These are phyloP conservation scores for Baudoinia panamericana DNA, from an alignment of 495 filamentous ascomycete species.

Conservation along the genomic window DNA sequence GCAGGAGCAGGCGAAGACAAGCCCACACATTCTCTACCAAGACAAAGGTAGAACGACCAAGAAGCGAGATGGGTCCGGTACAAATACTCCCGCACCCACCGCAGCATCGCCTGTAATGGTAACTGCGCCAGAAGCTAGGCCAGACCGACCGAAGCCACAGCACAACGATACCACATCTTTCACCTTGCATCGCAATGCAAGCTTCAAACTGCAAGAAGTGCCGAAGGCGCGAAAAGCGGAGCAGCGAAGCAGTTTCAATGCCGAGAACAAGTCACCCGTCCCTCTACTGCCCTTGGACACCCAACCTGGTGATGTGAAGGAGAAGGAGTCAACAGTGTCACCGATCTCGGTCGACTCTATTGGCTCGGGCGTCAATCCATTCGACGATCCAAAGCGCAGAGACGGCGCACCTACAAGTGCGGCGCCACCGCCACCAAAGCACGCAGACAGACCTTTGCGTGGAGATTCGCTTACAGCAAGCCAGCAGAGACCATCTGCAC, in stretches of 20 bases:
- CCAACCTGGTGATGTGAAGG: neutral
- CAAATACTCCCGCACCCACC: constrained; percentile 16
- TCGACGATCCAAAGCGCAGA: constrained; percentile 20
- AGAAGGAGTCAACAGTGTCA: constrained; percentile 3
- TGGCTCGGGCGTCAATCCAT: constrained; percentile 17
- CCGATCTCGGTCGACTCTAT: constrained; percentile 14
- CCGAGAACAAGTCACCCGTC: constrained; percentile 31
- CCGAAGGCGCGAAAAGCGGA: constrained; percentile 52
- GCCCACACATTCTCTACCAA: constrained; percentile 84
- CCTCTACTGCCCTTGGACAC: constrained; percentile 8
- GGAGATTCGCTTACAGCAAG: constrained; percentile 41
- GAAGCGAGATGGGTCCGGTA: constrained; percentile 34
- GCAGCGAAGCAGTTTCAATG: constrained; percentile 53
- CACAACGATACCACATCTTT: constrained; percentile 21
- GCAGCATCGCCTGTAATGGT: constrained; percentile 30
- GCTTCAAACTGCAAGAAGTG: constrained; percentile 64
- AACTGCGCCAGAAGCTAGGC: constrained; percentile 9
- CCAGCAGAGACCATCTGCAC: constrained; percentile 7
- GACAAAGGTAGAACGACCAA: constrained; percentile 55
- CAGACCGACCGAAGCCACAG: constrained; percentile 30
- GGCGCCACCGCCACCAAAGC: constrained; percentile 11
- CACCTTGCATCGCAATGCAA: constrained; percentile 31
- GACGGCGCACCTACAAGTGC: constrained; percentile 1
- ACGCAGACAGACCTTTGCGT: constrained; percentile 36
- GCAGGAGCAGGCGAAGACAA: constrained; percentile 40